Base-by-base conservation (phyloP, 305 asterid species). In the Plantago lanceolata region DNA sequence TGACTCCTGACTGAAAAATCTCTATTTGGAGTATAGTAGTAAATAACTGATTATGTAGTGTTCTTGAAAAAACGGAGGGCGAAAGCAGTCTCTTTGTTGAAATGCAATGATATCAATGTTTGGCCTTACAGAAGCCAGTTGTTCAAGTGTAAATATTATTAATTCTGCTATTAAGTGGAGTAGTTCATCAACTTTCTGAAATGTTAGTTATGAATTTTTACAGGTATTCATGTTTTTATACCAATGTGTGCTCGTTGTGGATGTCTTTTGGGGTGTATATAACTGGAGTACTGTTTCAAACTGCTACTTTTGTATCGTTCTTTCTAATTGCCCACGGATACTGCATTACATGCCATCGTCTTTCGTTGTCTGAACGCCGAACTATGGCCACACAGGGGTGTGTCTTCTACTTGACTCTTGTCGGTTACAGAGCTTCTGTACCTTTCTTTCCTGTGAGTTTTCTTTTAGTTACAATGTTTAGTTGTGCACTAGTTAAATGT, bases 191-290 rank as follows among this genome's bases (percentile, higher is more conserved):
- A 52, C 1, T 43, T 8, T 8, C 56, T 20, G 48, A 19, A 58
- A 48, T 21, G 35, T 20, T 53, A 15, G 57, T 15, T 28, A 11
- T 16, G 21, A 20, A 53, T 37, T 49, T 68, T 44, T 68, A 71
- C 82, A 91, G 98, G 98, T 75, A 82, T 56, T 82, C 98, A 8
- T 91, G 94, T 75, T 78, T 76, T 63, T 71, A 82, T 57, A 62
- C 73, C 15, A 71, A 84, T 7, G 61, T 79, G 12, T 88, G 98
- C 84, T 91, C 98, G 1, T 74, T 91, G 57, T 88, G 96, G 98
- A 74, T 91, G 79, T 88, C 98, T 16, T 91, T 91, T 44, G 98
- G 98, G 54, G 96, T 81, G 28, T 91, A 86, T 48, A 78, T 88
- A 68, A 82, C 80, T 17, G 96, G 98, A 65, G 76, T 87, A 3